A percentile compares a stretch with the other conserved stretches of the same genome.
These are phyloP conservation scores for Rutstroemia sp. DNA, from an alignment of 2,329 filamentous ascomycete species.

Conservation along the genomic window DNA sequence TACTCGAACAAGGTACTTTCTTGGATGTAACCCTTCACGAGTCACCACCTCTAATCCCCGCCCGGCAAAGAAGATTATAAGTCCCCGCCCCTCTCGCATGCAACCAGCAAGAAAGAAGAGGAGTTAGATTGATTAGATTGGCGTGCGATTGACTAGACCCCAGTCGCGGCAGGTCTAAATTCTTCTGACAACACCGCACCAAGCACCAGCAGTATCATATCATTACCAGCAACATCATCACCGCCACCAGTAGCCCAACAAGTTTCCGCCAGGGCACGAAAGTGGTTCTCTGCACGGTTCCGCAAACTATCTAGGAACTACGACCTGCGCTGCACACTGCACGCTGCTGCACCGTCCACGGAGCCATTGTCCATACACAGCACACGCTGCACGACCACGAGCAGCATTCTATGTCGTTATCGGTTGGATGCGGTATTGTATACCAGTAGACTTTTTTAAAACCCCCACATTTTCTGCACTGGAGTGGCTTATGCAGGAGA, in stretches of 20 bases:
- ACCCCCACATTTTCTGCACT: background rate
- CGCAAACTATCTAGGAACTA: background rate
- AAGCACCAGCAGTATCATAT: no score
- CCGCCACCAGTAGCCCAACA: no score
- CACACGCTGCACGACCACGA: no score
- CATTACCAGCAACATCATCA: no score
- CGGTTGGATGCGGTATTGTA: background rate
- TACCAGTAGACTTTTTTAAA: background rate
- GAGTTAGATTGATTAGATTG: background rate
- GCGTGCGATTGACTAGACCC: background rate
- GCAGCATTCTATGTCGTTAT: no score
- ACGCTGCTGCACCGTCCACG: no score
- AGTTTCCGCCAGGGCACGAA: background rate
- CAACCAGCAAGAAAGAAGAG: background rate
- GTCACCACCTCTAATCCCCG: background rate
- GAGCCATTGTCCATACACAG: no score
- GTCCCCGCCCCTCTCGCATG: conserved; percentile 8
- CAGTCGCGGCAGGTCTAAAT: background rate
- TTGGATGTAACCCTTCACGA: background rate
- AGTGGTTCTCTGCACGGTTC: background rate
- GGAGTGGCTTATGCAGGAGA: conserved; percentile 9
- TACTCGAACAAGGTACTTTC: background rate
- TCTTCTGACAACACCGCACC: background rate
- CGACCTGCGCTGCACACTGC: background rate
- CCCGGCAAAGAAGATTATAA: conserved; percentile 3